Base-by-base conservation (phyloP, 371 early-diverging fungal species). In the Cokeromyces recurvatus region DNA sequence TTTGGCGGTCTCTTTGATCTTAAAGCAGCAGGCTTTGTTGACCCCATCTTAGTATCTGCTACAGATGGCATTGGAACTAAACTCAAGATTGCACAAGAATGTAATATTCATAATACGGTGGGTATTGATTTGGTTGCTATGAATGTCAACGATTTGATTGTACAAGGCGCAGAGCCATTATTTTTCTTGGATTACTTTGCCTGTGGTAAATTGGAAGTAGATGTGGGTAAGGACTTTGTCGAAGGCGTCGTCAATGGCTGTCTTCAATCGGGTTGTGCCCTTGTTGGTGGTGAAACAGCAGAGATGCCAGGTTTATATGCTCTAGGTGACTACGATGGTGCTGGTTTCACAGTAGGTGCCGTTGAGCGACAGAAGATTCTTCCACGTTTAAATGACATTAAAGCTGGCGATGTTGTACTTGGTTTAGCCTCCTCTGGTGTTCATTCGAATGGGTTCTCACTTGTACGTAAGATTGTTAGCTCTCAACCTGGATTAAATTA, bases 51-150 rank as follows among this genome's bases (percentile, higher is more conserved):
- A 25, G 92, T 98, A 4, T 87, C 94, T 16, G 94, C 95, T 29
- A 98, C 98, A 3, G 98, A 98, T 57, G 98, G 98, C 48, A 95
- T 98, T 24, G 98, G 98, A 24, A 98, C 98, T 63, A 98, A 98
- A 77, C 85, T 98, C 47, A 94, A 89, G 78, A 80, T 98, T 56
- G 97, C 97, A 2, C 94, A 94, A 41, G 78, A 78, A 19, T 78
- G 82, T 56, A 70, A 79, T 38, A 86, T 85, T 48, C 94, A 95
- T 60, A 83, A 92, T 62, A 92, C 96, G 2, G 91, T 98, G 37
- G 83, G 94, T 44, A 89, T 96, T 52, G 98, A 98, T 63, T 75
- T 96, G 40, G 98, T 98, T 27, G 98, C 97, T 15, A 98, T 98
- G 98, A 94, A 87, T 62, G 98, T 97, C 55, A 98, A 98, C 68